A percentile compares a stretch with the other conserved stretches of the same genome.
phyloP scores from a whole-genome alignment of 495 filamentous ascomycete species.

The Achaetomiella virescens region DNA sequence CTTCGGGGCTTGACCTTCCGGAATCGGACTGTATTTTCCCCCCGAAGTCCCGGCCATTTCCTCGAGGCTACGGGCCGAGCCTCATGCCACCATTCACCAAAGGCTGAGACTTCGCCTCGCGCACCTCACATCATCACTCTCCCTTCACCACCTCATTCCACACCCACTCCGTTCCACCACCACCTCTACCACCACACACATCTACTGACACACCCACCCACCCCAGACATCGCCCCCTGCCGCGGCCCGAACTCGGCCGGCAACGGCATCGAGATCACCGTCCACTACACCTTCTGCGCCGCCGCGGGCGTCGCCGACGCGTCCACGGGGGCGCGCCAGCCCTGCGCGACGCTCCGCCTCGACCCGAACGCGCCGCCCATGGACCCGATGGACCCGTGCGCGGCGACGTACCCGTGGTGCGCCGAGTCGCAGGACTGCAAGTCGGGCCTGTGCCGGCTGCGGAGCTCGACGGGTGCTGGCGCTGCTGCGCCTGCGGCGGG shows the following conservation, averaged over 20 bases:
- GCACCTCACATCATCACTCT: no score
- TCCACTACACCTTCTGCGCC: constrained; percentile 39
- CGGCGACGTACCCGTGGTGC: constrained; percentile 26
- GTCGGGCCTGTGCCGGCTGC: constrained; percentile 39
- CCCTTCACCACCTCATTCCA: no score
- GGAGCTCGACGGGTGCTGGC: constrained; percentile 38
- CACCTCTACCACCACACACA: not conserved
- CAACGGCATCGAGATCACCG: constrained; percentile 29
- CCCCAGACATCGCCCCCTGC: constrained; percentile 37
- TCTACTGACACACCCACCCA: not conserved
- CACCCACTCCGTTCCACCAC: not conserved
- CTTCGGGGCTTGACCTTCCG: not conserved
- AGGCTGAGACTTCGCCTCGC: no score
- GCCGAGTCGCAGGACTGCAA: constrained; percentile 36
- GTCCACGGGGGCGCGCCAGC: not conserved
- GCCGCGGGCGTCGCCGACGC: not conserved
- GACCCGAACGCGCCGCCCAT: no score
- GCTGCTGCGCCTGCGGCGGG: constrained; percentile 38
- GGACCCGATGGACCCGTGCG: constrained; percentile 18
- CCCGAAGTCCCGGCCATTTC: no score
- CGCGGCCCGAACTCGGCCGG: constrained; percentile 8
- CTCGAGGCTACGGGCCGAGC: no score
- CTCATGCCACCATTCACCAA: no score
- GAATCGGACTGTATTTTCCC: no score
- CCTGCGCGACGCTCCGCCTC: no score